A percentile compares a stretch with the other conserved stretches of the same genome.
phyloP scores from a whole-genome alignment of 441 rosid species.

The Euphorbia celastroides region DNA sequence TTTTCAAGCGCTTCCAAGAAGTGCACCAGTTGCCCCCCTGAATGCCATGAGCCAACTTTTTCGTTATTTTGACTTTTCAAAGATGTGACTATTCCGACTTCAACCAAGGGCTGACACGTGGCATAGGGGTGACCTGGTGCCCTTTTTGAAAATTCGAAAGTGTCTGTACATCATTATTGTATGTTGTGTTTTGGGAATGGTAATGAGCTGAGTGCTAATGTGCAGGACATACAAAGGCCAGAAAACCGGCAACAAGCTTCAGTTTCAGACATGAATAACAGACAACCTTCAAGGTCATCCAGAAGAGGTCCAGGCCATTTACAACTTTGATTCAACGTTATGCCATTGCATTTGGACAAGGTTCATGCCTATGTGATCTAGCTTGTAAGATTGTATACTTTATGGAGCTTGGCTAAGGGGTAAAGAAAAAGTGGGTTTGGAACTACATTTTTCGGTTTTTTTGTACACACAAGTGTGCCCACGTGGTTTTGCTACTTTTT shows the following conservation, averaged over 20 bases:
- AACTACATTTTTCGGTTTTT: constrained; percentile 23
- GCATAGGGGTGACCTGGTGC: too few species aligned
- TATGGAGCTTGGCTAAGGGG: constrained; percentile 32
- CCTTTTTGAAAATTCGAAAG: too few species aligned
- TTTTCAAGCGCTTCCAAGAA: too few species aligned
- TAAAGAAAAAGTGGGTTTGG: constrained; percentile 24
- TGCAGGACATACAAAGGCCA: constrained; percentile 60
- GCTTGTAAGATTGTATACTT: constrained; percentile 65
- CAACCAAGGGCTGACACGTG: too few species aligned
- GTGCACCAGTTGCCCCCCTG: too few species aligned
- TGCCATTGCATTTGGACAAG: constrained; percentile 4
- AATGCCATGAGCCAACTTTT: too few species aligned
- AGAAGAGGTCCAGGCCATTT: constrained; percentile 72
- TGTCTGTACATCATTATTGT: too few species aligned
- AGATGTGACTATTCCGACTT: too few species aligned
- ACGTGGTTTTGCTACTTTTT: constrained; percentile 61
- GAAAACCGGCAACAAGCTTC: constrained; percentile 37
- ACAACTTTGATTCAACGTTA: constrained; percentile 36
- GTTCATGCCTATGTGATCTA: constrained; percentile 30
- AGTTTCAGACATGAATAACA: constrained; percentile 30
- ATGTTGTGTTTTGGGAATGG: too few species aligned
- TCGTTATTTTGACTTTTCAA: too few species aligned
- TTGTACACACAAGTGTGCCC: constrained; percentile 30
- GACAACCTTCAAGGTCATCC: constrained; percentile 67
- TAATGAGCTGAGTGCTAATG: too few species aligned